These are phyloP conservation scores for Lenzites betulinus DNA, from an alignment of 768 basidiomycete genomes.

Conservation along the genomic window DNA sequence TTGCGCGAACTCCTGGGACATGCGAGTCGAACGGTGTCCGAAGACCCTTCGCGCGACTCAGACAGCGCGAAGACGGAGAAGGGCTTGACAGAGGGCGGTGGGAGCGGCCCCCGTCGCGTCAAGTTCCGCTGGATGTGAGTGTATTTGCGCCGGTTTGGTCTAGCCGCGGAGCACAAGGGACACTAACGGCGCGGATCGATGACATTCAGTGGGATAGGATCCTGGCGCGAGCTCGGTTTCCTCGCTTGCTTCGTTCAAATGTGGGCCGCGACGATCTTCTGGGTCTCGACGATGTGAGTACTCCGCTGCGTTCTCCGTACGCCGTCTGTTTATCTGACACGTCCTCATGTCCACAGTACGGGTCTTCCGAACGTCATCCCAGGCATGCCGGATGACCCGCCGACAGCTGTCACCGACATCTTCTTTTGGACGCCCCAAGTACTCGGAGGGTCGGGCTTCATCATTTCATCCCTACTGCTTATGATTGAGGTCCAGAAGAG, in stretches of 20 bases:
- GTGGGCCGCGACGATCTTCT: constrained; percentile 60
- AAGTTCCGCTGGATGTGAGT: constrained; percentile 30
- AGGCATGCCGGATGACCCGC: constrained; percentile 28
- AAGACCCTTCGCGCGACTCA: neutral
- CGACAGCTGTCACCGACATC: constrained; percentile 43
- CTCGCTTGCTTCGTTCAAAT: constrained; percentile 53
- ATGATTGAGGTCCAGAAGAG: constrained; percentile 57
- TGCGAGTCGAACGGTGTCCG: neutral
- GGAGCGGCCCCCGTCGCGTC: neutral
- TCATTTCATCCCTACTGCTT: constrained; percentile 48
- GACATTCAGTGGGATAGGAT: constrained; percentile 22
- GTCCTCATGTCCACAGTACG: constrained; percentile 28
- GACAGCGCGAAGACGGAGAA: constrained; percentile 7
- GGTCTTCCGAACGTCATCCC: constrained; percentile 45
- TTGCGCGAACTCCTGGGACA: constrained; percentile 26
- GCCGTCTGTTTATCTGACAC: neutral
- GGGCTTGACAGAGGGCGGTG: neutral
- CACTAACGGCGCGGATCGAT: constrained; percentile 32
- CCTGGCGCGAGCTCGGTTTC: constrained; percentile 48
- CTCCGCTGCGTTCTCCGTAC: neutral
- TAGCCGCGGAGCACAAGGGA: constrained; percentile 44
- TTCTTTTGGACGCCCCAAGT: constrained; percentile 67
- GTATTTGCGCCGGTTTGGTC: constrained; percentile 21
- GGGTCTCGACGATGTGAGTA: constrained; percentile 43
- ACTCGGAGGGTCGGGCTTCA: constrained; percentile 59